phyloP scores from a whole-genome alignment of 441 rosid genomes.

The Sinapis alba region DNA sequence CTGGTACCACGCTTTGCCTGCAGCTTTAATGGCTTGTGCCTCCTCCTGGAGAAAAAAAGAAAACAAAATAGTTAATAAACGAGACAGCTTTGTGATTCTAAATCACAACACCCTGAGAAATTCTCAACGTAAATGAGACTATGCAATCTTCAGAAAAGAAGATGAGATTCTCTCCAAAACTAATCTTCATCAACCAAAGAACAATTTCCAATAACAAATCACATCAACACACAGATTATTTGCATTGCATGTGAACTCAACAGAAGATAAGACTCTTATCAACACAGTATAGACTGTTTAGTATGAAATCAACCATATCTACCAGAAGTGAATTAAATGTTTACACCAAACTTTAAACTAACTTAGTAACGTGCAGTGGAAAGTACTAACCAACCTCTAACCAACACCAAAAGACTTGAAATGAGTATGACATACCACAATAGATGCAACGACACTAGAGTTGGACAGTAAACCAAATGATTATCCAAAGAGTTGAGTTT shows the following conservation, averaged over 20 bases:
- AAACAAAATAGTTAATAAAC: not conserved
- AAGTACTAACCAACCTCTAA: not conserved
- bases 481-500: not conserved
- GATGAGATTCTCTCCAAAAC: not conserved
- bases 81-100: not conserved
- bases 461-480: not conserved
- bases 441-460: not conserved
- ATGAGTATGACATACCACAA: not conserved
- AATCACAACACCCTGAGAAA: not conserved
- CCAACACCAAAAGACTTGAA: not conserved
- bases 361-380: not conserved
- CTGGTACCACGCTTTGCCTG: slow-evolving; percentile 85
- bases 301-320: not conserved
- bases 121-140: too few relatives aligned
- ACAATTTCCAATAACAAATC: not conserved
- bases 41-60: slow-evolving; percentile 58
- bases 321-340: not conserved
- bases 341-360: not conserved
- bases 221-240: not conserved
- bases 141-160: not conserved
- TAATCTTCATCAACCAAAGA: not conserved
- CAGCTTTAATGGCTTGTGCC: slow-evolving; percentile 60
- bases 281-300: not conserved
- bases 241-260: not conserved
- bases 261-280: not conserved